A percentile compares a stretch with the other conserved stretches of the same genome.
These are phyloP conservation scores for Cyberlindnera maritima DNA, from an alignment of 805 yeast species.

Conservation along the genomic window DNA sequence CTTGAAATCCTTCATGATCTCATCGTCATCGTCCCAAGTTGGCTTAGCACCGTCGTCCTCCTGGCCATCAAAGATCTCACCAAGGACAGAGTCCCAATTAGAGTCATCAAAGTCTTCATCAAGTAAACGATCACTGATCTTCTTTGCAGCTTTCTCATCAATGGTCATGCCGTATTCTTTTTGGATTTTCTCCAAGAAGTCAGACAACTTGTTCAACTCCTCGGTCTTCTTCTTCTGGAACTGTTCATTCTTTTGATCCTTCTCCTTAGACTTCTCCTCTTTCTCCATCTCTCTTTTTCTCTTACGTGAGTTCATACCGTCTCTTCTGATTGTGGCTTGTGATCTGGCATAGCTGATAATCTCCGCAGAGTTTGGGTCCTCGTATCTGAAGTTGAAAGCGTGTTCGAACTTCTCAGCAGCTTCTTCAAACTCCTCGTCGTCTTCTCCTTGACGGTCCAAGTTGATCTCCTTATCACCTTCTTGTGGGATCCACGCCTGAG, in stretches of 20 bases:
- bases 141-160: conserved; percentile 57
- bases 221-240: conserved; percentile 69
- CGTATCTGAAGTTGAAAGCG: conserved; percentile 93
- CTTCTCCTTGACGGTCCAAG: conserved; percentile 44
- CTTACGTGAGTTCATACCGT: conserved; percentile 65
- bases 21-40: conserved; percentile 63
- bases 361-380: conserved; percentile 87
- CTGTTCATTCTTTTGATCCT: conserved; percentile 53
- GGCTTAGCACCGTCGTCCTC: conserved; percentile 56
- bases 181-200: conserved; percentile 46
- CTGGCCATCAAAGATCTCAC: conserved; percentile 81
- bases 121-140: conserved; percentile 72
- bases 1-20: conserved; percentile 43
- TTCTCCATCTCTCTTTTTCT: conserved; percentile 73
- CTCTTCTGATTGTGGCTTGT: conserved; percentile 88
- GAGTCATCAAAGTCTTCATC: conserved; percentile 86
- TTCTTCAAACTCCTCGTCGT: conserved; percentile 85
- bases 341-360: conserved; percentile 92
- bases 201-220: conserved; percentile 75
- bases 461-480: conserved; percentile 56
- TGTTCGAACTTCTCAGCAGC: conserved; percentile 89
- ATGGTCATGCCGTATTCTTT: conserved; percentile 43
- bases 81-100: conserved; percentile 88
- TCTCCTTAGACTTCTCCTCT: conserved; percentile 49
- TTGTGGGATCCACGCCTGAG: conserved; percentile 88